Base-by-base conservation (phyloP, 2,329 filamentous ascomycete species). In the Colletotrichum cuscutae region DNA sequence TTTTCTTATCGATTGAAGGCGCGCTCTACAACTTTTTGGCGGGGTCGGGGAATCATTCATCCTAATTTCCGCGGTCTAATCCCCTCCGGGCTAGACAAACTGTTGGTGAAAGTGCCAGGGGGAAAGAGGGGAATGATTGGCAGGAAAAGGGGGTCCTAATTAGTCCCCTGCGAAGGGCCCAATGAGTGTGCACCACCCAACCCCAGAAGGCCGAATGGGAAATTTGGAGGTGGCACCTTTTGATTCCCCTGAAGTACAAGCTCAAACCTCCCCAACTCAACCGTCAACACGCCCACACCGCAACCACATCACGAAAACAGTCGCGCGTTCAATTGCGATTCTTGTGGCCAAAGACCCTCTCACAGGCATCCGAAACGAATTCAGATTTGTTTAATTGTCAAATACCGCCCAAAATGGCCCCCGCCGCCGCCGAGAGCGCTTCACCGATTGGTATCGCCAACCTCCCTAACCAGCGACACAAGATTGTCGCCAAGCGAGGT, bases 401-500 rank as follows among this genome's bases (percentile, higher is more conserved):
- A 65, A 65, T 58, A 63, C 63, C 80, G 78, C 77, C 79, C 83
- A 82, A 82, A 77, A 92, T 92, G 90, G 88, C 89, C 84, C 80
- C 85, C 78, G 81, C 87, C 77, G 82, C 87, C 80, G 83, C 87
- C 77, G 89, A 91, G 83, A 91, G 87, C 84, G 89, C 89, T 79
- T 91, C 89, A 80, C 89, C 89, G 79, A 92, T 93, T 89, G 91
- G 91, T 84, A 93, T 93, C 86, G 91, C 91, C 86, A 93, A 93
- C 84, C 85, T 92, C 81, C 91, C 91, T 79, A 93, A 93, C 86
- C 91, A 93, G 87, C 88, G 91, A 80, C 91, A 93, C 86, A 93
- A 93, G 87, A 93, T 93, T 82, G 91, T 93, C 81, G 89, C 89
- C 75, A 91, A 93, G 86, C 93, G 97, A 86, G 97, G 97, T 87